Evolutionary conservation across 495 filamentous ascomycete species (phyloP).

Genomic region (Jackrogersella multiformis): DNA sequence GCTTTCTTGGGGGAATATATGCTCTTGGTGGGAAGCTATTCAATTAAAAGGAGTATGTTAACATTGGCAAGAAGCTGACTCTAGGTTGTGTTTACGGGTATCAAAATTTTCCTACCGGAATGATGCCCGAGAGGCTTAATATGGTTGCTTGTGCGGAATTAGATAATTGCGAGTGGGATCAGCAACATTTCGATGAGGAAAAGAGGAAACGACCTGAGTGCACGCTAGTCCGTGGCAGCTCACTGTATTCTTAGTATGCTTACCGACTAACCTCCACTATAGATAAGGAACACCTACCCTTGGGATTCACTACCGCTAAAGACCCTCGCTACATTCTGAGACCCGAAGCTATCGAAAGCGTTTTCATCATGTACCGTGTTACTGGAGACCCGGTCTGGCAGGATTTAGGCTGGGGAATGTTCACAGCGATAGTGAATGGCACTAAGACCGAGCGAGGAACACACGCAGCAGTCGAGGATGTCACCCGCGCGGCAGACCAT

Average conservation of each 20-base stretch:
- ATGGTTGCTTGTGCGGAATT: conserved; percentile 70
- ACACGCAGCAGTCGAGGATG: conserved; percentile 70
- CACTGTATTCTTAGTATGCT: not conserved
- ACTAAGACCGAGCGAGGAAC: conserved; percentile 67
- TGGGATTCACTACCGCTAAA: conserved; percentile 52
- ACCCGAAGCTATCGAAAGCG: conserved; percentile 72
- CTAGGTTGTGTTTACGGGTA: conserved; percentile 92
- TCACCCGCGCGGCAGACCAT: conserved; percentile 47
- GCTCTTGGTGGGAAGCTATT: conserved; percentile 82
- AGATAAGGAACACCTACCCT: conserved; percentile 45
- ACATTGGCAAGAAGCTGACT: conserved; percentile 77
- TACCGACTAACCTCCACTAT: not conserved
- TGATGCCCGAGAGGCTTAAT: conserved; percentile 82
- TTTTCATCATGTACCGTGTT: conserved; percentile 77
- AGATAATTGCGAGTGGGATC: conserved; percentile 76
- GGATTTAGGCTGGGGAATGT: conserved; percentile 80
- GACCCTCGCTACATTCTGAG: conserved; percentile 58
- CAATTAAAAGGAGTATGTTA: conserved; percentile 70
- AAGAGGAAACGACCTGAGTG: conserved; percentile 40
- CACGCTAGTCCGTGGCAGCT: conserved; percentile 11
- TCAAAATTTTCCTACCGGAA: conserved; percentile 75
- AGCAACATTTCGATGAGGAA: conserved; percentile 60
- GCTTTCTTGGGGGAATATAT: conserved; percentile 87
- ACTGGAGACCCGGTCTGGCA: conserved; percentile 70
- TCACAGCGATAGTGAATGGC: conserved; percentile 66